Evolutionary conservation across 805 yeast genomes (phyloP), one percentile per base, ranked within the genome.

Genomic region (Sporopachydermia lactativora): DNA sequence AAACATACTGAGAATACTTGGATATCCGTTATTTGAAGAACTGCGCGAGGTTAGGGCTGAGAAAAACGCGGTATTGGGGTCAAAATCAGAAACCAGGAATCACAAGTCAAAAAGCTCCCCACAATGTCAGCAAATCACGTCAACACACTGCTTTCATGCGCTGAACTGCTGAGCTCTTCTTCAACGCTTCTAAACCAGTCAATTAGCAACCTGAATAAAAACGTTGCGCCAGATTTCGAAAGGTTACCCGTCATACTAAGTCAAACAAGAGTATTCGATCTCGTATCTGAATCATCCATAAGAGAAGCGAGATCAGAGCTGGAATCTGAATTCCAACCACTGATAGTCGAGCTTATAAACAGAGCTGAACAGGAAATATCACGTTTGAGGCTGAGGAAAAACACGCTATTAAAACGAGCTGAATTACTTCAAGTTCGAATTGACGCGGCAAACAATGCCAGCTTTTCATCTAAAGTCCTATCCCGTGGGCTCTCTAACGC

Each of bases 91-190:
- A n/a, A n/a, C n/a, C n/a, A n/a, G n/a, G n/a, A n/a, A n/a, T n/a
- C n/a, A n/a, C n/a, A n/a, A n/a, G n/a, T n/a, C n/a, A n/a, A n/a
- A n/a, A n/a, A n/a, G n/a, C n/a, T n/a, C n/a, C n/a, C n/a, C 31
- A 24, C 8, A 8, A 24, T 24, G 31, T 24, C 31, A 8, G n/a
- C 31, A 24, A 24, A 24, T 24, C 31, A 24, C n/a, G 31, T 24
- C 31, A 24, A n/a, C 31, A 24, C 31, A 24, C n/a, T 24, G n/a
- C 31, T 24, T 24, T 24, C 31, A 24, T 24, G 31, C n/a, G 31
- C 31, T 8, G 31, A 24, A 24, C n/a, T 24, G 31, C 31, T 24
- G 13, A 24, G 13, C 8, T 24, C 31, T 8, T 24, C 31, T 8
- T 24, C 31, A 8, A n/a, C 8, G 8, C n/a, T 24, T 8, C 31